Evolutionary conservation across 352 stramenopile species (phyloP), one percentile per base, ranked within the genome.

Genomic region (Pythium guiyangense): DNA sequence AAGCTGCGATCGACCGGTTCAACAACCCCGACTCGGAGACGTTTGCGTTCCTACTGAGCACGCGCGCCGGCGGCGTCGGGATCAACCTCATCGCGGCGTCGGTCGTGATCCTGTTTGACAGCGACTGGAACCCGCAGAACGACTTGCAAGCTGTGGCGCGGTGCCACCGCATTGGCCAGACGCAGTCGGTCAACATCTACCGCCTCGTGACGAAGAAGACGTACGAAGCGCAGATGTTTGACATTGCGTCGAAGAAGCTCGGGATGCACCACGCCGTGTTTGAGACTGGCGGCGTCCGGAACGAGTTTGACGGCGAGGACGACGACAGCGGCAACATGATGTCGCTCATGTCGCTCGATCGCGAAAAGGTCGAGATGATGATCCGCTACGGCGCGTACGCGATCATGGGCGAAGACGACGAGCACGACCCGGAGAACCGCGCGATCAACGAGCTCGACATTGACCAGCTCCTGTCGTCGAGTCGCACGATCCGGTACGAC

Each of bases 151-250:
- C 95, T 25, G 96, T 98, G 52, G 97, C 97, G 9, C 94, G 97
- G 60, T 99, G 97, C 60, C 98, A 99, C 74, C 92, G 98, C 69
- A 99, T 99, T 60, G 98, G 98, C 8, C 97, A 99, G 71, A 99
- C 96, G 0, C 98, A 99, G 65, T 96, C 97, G 37, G 97, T 99
- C 39, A 98, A 96, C 65, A 98, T 99, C 35, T 99, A 99, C 74
- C 96, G 98, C 54, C 79, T 99, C 12, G 95, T 99, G 56, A 99
- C 97, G 11, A 98, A 98, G 73, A 95, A 98, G 50, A 98, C 96
- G 22, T 99, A 99, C 64, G 97, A 99, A 75, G 94, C 97, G 46
- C 96, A 99, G 65, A 99, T 99, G 95, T 99, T 99, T 79, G 96
- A 99, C 55, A 96, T 98, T 60, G 97, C 97, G 15, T 98, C 86